phyloP scores from a whole-genome alignment of 2,329 filamentous ascomycete species.

The Neofusicoccum kwambonambiense region DNA sequence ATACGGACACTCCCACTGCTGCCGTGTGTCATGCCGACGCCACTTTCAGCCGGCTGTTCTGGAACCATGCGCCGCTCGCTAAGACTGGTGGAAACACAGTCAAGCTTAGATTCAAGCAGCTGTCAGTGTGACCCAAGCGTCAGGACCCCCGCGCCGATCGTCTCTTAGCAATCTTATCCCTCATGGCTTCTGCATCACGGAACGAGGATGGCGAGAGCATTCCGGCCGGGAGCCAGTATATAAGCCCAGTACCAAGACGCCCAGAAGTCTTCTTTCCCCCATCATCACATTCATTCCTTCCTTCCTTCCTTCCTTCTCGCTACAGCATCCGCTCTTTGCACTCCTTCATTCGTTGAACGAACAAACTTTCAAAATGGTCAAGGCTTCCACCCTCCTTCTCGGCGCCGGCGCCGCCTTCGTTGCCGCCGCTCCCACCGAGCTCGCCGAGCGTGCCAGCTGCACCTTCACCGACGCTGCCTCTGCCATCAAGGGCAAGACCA shows the following conservation, averaged over 20 bases:
- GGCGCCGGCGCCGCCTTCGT: constrained; percentile 18
- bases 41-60: not conserved
- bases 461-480: constrained; percentile 22
- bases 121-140: not conserved
- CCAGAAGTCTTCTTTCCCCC: not conserved
- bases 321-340: constrained; percentile 11
- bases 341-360: constrained; percentile 14
- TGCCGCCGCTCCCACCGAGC: constrained; percentile 11
- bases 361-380: constrained; percentile 16
- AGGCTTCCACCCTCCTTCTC: constrained; percentile 13
- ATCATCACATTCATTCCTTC: constrained; percentile 8
- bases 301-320: not conserved
- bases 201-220: not conserved
- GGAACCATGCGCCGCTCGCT: not conserved
- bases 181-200: constrained; percentile 4
- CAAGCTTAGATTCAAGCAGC: constrained; percentile 6
- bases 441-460: constrained; percentile 9
- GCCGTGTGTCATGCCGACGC: not conserved
- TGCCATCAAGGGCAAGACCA: constrained; percentile 17
- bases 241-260: not conserved
- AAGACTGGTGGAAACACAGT: not conserved
- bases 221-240: not conserved
- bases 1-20: not conserved
- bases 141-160: constrained; percentile 1
- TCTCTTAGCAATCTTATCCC: constrained; percentile 8